Evolutionary conservation across 2,329 filamentous ascomycete species (phyloP).

Genomic region (Laburnicola sp.): DNA sequence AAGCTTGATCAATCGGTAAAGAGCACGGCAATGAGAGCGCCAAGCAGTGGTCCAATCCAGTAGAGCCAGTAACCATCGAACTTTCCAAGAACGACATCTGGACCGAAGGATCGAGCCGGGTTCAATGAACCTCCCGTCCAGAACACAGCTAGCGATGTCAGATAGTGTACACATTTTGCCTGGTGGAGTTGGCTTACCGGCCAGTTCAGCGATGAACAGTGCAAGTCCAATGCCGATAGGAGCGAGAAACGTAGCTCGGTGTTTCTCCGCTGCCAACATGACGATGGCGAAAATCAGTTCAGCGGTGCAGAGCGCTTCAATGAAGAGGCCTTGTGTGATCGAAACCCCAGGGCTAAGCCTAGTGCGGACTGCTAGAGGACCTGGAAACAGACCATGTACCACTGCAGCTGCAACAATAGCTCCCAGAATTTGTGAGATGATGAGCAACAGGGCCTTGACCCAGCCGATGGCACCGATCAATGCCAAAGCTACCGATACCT

Average conservation of each 20-base stretch:
- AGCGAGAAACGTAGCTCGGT: slow-evolving; percentile 46
- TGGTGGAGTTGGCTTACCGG: slow-evolving; percentile 33
- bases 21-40: slow-evolving; percentile 50
- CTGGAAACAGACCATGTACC: slow-evolving; percentile 51
- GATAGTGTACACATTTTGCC: not conserved
- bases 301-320: slow-evolving; percentile 57
- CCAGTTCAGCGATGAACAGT: slow-evolving; percentile 52
- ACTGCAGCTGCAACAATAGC: slow-evolving; percentile 51
- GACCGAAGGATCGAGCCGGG: slow-evolving; percentile 55
- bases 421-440: slow-evolving; percentile 51
- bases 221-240: slow-evolving; percentile 50
- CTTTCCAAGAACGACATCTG: slow-evolving; percentile 48
- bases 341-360: slow-evolving; percentile 49
- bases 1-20: slow-evolving; percentile 55
- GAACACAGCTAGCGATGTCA: slow-evolving; percentile 45
- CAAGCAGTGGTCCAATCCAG: slow-evolving; percentile 54
- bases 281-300: slow-evolving; percentile 55
- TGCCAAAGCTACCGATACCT: slow-evolving; percentile 54
- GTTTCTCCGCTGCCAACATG: slow-evolving; percentile 50
- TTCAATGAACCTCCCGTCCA: slow-evolving; percentile 55
- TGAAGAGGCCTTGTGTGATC: slow-evolving; percentile 51
- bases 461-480: slow-evolving; percentile 54
- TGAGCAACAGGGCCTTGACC: slow-evolving; percentile 48
- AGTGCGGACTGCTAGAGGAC: slow-evolving; percentile 51
- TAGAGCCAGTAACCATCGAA: slow-evolving; percentile 57